Percentiles rank a stretch among this genome's conserved stretches.
phyloP scores from a whole-genome alignment of 2,329 filamentous ascomycete genomes.

The Aspergillus quadrilineatus region DNA sequence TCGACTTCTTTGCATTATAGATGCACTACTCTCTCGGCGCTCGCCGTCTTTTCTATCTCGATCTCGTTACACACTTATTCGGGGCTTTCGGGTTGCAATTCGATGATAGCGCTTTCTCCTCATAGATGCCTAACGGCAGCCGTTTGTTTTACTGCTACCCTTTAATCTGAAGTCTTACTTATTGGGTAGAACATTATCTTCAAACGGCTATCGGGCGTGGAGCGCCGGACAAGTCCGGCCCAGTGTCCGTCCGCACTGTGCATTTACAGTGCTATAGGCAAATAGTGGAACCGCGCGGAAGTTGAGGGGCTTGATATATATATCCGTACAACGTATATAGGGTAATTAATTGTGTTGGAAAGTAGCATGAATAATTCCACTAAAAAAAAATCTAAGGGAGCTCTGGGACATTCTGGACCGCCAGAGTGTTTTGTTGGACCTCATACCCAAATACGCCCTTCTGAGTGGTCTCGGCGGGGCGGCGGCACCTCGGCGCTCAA shows the following conservation, averaged over 20 bases:
- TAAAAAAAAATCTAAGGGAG: neutral
- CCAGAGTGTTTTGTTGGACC: neutral
- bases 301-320: too few relatives aligned
- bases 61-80: neutral
- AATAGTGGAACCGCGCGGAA: too few relatives aligned
- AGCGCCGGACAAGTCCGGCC: too few relatives aligned
- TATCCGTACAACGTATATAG: too few relatives aligned
- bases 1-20: neutral
- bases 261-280: too few relatives aligned
- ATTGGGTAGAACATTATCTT: too few relatives aligned
- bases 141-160: neutral
- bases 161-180: neutral
- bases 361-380: too few relatives aligned
- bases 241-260: too few relatives aligned
- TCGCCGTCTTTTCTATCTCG: neutral
- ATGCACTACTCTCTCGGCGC: neutral
- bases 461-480: slow-evolving; percentile 17
- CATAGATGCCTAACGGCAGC: neutral
- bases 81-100: neutral
- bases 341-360: too few relatives aligned
- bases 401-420: neutral
- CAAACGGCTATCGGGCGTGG: too few relatives aligned
- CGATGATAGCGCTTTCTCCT: slow-evolving; percentile 1
- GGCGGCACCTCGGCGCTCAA: slow-evolving; percentile 9
- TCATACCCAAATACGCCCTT: neutral